Conservation (phyloP, 495 filamentous ascomycete genomes). For the Penicillium coffeae region DNA sequence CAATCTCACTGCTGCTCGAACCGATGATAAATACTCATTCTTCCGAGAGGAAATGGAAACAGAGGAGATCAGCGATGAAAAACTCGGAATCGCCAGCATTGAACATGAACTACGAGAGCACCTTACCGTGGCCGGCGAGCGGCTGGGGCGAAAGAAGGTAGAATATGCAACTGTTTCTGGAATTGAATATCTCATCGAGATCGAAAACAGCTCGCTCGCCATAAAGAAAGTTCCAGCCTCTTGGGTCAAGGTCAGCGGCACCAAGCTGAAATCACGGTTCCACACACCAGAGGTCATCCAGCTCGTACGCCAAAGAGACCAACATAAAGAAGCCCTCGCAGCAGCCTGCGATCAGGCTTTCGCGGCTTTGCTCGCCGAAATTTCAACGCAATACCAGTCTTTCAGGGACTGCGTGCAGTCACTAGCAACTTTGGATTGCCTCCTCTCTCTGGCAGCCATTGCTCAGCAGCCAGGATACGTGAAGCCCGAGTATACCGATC, state of each 20-base stretch:
- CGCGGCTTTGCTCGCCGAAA: constrained; percentile 58
- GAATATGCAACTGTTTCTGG: constrained; percentile 77
- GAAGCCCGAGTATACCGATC: constrained; percentile 75
- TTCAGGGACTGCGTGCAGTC: constrained; percentile 84
- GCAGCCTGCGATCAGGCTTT: constrained; percentile 92
- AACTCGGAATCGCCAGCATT: constrained; percentile 85
- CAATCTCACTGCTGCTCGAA: constrained; percentile 75
- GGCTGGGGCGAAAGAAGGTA: constrained; percentile 64
- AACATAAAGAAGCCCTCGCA: constrained; percentile 88
- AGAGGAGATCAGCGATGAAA: constrained; percentile 79
- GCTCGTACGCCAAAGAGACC: constrained; percentile 83
- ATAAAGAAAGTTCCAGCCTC: constrained; percentile 85
- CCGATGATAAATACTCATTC: constrained; percentile 90
- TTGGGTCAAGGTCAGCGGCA: constrained; percentile 91
- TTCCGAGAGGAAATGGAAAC: constrained; percentile 84
- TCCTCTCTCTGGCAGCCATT: constrained; percentile 80
- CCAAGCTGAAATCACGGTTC: constrained; percentile 88
- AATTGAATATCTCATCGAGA: constrained; percentile 92
- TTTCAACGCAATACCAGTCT: constrained; percentile 78
- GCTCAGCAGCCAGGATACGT: constrained; percentile 83
- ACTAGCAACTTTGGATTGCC: constrained; percentile 84
- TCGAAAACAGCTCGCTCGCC: constrained; percentile 65
- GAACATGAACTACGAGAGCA: constrained; percentile 83
- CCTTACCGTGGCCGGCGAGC: constrained; percentile 63
- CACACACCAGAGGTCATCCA: constrained; percentile 87